Base-by-base conservation (phyloP, 768 basidiomycete species). In the Coprinopsis marcescibilis region DNA sequence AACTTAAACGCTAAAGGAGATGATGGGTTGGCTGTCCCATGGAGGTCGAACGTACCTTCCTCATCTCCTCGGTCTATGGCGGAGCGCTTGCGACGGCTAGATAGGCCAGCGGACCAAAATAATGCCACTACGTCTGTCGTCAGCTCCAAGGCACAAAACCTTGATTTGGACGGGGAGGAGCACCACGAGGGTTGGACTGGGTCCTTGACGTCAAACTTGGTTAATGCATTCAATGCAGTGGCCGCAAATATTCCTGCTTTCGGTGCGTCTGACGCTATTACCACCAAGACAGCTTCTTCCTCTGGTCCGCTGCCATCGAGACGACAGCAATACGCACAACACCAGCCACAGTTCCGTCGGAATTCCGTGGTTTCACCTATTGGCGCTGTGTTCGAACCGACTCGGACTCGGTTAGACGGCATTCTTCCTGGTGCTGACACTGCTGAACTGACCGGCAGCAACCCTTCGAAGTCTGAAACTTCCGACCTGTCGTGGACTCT, bases 161-260 rank as follows among this genome's bases (percentile, higher is more conserved):
- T 27, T 10, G 35, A 23, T 2, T 23, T 20, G 1, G 29, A 42
- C 13, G 41, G 48, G 11, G 45, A 33, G 4, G 35, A 35, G 10
- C 53, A 55, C 8, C 33, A 35, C 2, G 68, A 66, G 5, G 60
- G 67, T 19, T 77, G 76, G 76, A 67, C 68, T 8, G 53, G 62
- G 14, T 64, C 68, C 19, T 41, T 77, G 53, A 68, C 59, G 48
- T 68, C 69, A 14, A 72, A 72, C 27, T 57, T 80, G 10, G 67
- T 72, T 43, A 67, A 68, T 45, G 76, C 74, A 4, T 69, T 80
- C 53, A 75, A 72, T 53, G 64, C 71, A 1, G 72, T 80, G 41
- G 69, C 74, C 32, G 65, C 71, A n/a, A 70, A 60, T 51, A 53
- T 75, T 21, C 53, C 65, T n/a, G 43, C 42, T 27, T 49, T 19